Percentiles rank a stretch among this genome's conserved stretches.
Conservation (phyloP, 441 rosid genomes). For the Brassica hybrid region DNA sequence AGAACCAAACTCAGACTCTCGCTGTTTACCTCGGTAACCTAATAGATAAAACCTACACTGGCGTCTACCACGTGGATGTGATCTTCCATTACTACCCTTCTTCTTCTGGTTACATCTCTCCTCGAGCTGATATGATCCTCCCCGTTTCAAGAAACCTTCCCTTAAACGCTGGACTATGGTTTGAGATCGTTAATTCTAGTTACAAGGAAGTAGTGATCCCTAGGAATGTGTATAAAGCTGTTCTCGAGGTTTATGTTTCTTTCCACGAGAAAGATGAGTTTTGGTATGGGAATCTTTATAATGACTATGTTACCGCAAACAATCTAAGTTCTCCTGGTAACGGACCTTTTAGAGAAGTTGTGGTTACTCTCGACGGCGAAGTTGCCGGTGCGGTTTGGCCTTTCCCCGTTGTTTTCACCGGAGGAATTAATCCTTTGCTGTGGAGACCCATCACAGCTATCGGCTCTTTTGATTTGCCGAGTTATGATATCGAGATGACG, state of each 20-base stretch:
- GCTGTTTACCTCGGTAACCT: conserved; percentile 75
- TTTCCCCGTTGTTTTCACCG: conserved; percentile 87
- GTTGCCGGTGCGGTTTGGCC: conserved; percentile 86
- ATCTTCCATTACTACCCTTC: conserved; percentile 70
- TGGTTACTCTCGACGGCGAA: conserved; percentile 67
- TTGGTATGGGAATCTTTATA: conserved; percentile 76
- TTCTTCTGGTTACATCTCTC: conserved; percentile 42
- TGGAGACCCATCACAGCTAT: conserved; percentile 86
- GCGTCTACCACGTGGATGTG: conserved; percentile 78
- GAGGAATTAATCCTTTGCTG: conserved; percentile 78
- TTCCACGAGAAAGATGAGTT: conserved; percentile 91
- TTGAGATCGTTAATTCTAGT: conserved; percentile 54
- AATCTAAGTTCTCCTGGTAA: conserved; percentile 65
- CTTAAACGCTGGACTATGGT: conserved; percentile 82
- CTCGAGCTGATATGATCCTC: conserved; percentile 69
- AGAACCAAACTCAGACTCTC: conserved; percentile 59
- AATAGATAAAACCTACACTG: conserved; percentile 71
- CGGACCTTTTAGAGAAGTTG: conserved; percentile 93
- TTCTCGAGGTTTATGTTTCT: conserved; percentile 87
- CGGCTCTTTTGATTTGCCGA: conserved; percentile 85
- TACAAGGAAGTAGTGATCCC: conserved; percentile 64
- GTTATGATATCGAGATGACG: conserved; percentile 82
- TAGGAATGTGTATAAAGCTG: conserved; percentile 81
- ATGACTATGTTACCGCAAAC: conserved; percentile 70
- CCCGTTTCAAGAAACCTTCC: conserved; percentile 75